A percentile compares a stretch with the other conserved stretches of the same genome.
Evolutionary conservation across 495 filamentous ascomycete genomes (phyloP).

Genomic region (Xylaria intraflava): DNA sequence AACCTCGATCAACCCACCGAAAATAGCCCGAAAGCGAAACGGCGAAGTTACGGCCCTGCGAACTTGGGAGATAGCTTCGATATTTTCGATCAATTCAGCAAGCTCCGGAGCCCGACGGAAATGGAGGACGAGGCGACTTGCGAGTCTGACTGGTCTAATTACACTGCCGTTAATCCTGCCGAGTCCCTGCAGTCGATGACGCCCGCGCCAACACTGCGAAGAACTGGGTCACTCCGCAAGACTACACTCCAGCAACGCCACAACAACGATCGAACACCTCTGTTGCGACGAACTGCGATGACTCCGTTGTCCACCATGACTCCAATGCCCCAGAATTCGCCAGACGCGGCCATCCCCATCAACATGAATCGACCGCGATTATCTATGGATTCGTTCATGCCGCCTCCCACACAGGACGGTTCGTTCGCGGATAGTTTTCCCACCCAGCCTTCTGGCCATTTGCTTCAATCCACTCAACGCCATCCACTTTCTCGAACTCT

Average conservation of each 20-base stretch:
- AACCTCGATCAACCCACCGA: conserved; percentile 67
- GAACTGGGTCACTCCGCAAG: conserved; percentile 68
- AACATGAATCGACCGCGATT: conserved; percentile 56
- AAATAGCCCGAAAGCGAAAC: conserved; percentile 82
- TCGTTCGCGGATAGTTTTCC: conserved; percentile 52
- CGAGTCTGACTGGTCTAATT: conserved; percentile 39
- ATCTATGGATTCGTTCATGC: conserved; percentile 68
- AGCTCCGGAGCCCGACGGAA: conserved; percentile 30
- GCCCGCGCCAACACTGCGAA: conserved; percentile 33
- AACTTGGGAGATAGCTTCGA: conserved; percentile 56
- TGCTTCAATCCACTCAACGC: conserved; percentile 47
- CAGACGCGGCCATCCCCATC: conserved; percentile 44
- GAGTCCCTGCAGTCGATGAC: conserved; percentile 25
- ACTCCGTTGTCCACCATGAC: conserved; percentile 19
- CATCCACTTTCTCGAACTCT: conserved; percentile 83
- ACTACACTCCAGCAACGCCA: conserved; percentile 83
- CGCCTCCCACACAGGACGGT: conserved; percentile 52
- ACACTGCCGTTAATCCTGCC: conserved; percentile 20
- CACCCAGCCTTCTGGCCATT: conserved; percentile 51
- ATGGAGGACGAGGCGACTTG: conserved; percentile 39
- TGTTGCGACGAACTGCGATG: conserved; percentile 34
- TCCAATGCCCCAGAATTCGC: conserved; percentile 36
- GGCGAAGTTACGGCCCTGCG: conserved; percentile 68
- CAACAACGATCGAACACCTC: conserved; percentile 53
- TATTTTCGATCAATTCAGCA: conserved; percentile 58